Evolutionary conservation across 305 asterid species (phyloP), one percentile per base, ranked within the genome.

Genomic region (Solanum hybrid): DNA sequence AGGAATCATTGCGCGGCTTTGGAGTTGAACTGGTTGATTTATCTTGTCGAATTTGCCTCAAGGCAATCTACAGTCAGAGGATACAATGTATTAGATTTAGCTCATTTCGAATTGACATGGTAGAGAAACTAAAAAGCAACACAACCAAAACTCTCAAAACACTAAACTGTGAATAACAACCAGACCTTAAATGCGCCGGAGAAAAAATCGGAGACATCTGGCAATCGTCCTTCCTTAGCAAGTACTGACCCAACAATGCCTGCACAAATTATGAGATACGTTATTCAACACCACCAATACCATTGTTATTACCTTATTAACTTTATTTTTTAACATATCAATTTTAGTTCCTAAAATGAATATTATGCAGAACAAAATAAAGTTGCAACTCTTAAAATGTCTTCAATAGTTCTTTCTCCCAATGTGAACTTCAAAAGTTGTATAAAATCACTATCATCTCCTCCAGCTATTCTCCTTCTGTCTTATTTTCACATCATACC

Each of bases 241-340:
- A 97, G 96, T 92, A 95, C 92, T 6, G 99, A 95, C 82, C 98
- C 98, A 89, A 94, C 94, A 84, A 96, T 90, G 88, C 99, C 99
- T 97, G 95, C 92, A 91, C 37, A 90, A 82, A 56, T 60, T 37
- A 29, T 29, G 72, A 75, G 86, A 86, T 32, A 16, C 4, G 27
- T 72, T 22, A 35, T 34, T n/a, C 37, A 32, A 56, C 17, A 85
- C 46, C n/a, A 56, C 27, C 13, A 4, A 66, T 37, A 51, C 69
- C 82, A 29, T 88, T 88, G 87, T 8, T 79, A 75, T 35, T 51
- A 40, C 79, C 79, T 78, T 88, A 20, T n/a, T 27, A 17, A 35
- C 82, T 20, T 38, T 78, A 79, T 77, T 24, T 46, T 60, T 8
- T 46, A 42, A 12, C 40, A 22, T 31, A 36, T 51, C 20, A n/a